A percentile compares a stretch with the other conserved stretches of the same genome.
phyloP scores from a whole-genome alignment of 257 asterid species.

The Nyctanthes arbortristis region DNA sequence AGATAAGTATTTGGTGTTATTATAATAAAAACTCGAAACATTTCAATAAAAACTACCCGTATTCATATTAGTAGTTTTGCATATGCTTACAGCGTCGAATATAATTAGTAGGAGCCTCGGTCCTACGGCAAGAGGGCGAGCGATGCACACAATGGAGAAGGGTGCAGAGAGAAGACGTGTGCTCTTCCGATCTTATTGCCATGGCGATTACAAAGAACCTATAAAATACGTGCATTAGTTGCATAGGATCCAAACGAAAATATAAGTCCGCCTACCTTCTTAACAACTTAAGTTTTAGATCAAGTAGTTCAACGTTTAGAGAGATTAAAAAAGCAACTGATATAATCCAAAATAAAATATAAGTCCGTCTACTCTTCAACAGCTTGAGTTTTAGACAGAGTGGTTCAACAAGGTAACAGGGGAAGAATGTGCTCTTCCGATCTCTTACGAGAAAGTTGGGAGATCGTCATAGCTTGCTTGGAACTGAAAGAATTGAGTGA shows the following conservation, averaged over 20 bases:
- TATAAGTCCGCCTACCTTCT: no score
- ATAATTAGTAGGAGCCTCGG: constrained; percentile 15
- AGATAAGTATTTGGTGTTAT: not conserved
- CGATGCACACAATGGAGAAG: constrained; percentile 37
- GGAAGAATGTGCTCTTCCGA: no score
- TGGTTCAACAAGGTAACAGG: not conserved
- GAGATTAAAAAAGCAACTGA: not conserved
- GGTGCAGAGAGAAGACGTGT: constrained; percentile 47
- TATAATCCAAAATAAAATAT: not conserved
- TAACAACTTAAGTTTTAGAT: no score
- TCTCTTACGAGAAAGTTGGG: constrained; percentile 70
- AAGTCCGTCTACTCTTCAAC: not conserved
- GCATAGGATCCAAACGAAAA: not conserved
- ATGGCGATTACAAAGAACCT: constrained; percentile 45
- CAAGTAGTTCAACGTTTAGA: not conserved
- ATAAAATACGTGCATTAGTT: not conserved
- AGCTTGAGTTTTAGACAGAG: not conserved
- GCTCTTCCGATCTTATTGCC: constrained; percentile 30
- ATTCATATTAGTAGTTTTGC: not conserved
- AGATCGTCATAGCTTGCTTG: constrained; percentile 81
- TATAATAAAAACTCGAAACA: no score
- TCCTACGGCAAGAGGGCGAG: constrained; percentile 5
- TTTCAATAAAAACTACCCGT: no score
- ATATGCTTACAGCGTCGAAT: constrained; percentile 38
- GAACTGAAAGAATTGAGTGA: constrained; percentile 94